Evolutionary conservation across 2,329 filamentous ascomycete species (phyloP).

Genomic region (Calonectria naviculata): DNA sequence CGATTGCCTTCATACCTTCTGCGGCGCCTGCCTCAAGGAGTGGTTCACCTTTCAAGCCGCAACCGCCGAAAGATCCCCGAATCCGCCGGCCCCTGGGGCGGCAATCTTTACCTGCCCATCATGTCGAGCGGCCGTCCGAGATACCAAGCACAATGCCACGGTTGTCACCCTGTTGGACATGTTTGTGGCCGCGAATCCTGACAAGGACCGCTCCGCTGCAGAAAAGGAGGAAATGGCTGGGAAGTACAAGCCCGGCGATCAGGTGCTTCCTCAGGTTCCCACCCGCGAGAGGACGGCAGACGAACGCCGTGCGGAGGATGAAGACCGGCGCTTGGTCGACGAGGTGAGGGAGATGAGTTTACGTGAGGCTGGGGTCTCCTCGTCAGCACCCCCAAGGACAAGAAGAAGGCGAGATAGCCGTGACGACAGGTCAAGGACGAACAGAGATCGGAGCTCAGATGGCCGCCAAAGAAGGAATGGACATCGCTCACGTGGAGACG

Average conservation of each 20-base stretch:
- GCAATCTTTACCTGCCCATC: slow-evolving; percentile 86
- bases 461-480: slow-evolving; percentile 43
- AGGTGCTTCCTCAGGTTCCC: slow-evolving; percentile 75
- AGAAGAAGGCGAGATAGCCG: slow-evolving; percentile 47
- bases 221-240: slow-evolving; percentile 82
- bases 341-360: slow-evolving; percentile 81
- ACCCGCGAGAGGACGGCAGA: slow-evolving; percentile 62
- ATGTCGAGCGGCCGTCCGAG: slow-evolving; percentile 87
- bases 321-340: slow-evolving; percentile 77
- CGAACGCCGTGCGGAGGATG: slow-evolving; percentile 67
- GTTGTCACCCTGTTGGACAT: slow-evolving; percentile 92
- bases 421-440: slow-evolving; percentile 44
- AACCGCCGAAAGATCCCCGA: slow-evolving; percentile 62
- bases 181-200: slow-evolving; percentile 83
- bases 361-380: slow-evolving; percentile 69
- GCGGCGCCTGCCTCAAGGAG: slow-evolving; percentile 93
- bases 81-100: slow-evolving; percentile 59
- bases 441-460: slow-evolving; percentile 44
- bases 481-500: slow-evolving; percentile 38
- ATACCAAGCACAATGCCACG: slow-evolving; percentile 89
- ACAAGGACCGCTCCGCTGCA: slow-evolving; percentile 72
- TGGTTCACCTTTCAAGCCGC: slow-evolving; percentile 90
- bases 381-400: slow-evolving; percentile 45
- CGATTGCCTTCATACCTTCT: slow-evolving; percentile 96
- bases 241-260: slow-evolving; percentile 85